Evolutionary conservation across 179 eudicot genomes (phyloP).

Genomic region (Spergularia azorica): DNA sequence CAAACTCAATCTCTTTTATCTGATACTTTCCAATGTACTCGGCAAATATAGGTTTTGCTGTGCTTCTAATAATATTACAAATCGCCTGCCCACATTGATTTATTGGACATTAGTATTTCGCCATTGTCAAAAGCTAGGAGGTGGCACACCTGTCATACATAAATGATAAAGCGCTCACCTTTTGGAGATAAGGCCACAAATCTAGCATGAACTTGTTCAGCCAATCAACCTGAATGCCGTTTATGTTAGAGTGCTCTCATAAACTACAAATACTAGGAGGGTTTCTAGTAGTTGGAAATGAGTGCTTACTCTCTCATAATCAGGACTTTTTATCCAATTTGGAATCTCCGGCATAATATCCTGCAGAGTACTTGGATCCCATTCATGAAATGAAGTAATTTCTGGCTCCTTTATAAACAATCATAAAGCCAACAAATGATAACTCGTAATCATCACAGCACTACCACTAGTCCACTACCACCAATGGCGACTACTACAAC

Average conservation of each 20-base stretch:
- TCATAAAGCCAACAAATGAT: slow-evolving; percentile 9
- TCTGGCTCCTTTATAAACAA: slow-evolving; percentile 50
- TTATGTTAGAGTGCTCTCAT: slow-evolving; percentile 9
- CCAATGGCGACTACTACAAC: too few relatives aligned
- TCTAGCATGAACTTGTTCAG: slow-evolving; percentile 59
- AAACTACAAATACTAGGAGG: background rate
- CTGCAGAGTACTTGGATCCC: slow-evolving; percentile 47
- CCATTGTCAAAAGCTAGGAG: background rate
- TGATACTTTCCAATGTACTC: slow-evolving; percentile 74
- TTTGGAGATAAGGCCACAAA: slow-evolving; percentile 93
- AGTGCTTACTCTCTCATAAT: slow-evolving; percentile 77
- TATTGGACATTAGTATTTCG: slow-evolving; percentile 6
- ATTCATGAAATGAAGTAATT: slow-evolving; percentile 53
- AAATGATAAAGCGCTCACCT: slow-evolving; percentile 44
- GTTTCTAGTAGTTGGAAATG: background rate
- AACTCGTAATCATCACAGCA: background rate
- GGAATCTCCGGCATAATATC: slow-evolving; percentile 77
- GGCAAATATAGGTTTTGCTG: slow-evolving; percentile 55
- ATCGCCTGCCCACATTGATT: slow-evolving; percentile 52
- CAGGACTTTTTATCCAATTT: slow-evolving; percentile 90
- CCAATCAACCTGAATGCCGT: slow-evolving; percentile 79
- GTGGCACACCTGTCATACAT: background rate
- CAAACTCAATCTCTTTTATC: slow-evolving; percentile 70
- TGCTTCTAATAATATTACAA: slow-evolving; percentile 55
- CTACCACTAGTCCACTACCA: too few relatives aligned